Percentiles rank a stretch among this genome's conserved stretches.
These are phyloP conservation scores for Vachellia pachyceras DNA, from an alignment of 306 rosid species.

Conservation along the genomic window DNA sequence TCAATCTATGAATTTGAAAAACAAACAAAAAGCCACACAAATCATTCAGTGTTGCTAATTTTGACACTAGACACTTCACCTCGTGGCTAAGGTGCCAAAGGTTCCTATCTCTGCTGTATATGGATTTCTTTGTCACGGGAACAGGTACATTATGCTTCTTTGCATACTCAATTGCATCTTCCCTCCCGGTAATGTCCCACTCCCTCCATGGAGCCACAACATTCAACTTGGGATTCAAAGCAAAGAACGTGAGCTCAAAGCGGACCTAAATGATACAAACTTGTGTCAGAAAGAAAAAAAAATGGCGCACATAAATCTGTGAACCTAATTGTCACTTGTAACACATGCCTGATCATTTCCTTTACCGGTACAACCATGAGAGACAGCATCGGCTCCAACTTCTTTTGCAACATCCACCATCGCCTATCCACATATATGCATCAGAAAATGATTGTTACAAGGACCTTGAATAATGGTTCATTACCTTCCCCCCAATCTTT, in stretches of 20 bases:
- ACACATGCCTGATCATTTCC: conserved; percentile 93
- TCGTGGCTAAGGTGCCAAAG: conserved; percentile 99
- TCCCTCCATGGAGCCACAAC: conserved; percentile 99
- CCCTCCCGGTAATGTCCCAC: conserved; percentile 97
- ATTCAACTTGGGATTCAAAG: conserved; percentile 85
- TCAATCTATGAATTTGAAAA: background rate
- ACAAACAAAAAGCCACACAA: background rate
- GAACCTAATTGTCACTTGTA: conserved; percentile 7
- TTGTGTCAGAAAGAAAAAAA: conserved; percentile 35
- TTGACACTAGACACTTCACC: conserved; percentile 51
- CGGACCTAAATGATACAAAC: conserved; percentile 63
- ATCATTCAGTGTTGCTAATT: conserved; percentile 23
- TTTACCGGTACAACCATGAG: conserved; percentile 98
- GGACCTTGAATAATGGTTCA: background rate
- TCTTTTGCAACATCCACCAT: conserved; percentile 95
- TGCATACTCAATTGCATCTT: conserved; percentile 90
- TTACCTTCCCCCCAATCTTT: background rate
- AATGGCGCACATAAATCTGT: background rate
- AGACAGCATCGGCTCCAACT: conserved; percentile 98
- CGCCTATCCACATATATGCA: conserved; percentile 55
- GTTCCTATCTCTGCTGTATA: conserved; percentile 95
- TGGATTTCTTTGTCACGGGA: conserved; percentile 94
- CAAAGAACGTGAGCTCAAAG: conserved; percentile 94
- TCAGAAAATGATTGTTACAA: conserved; percentile 3
- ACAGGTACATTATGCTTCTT: conserved; percentile 91